Conservation (phyloP, 2,329 filamentous ascomycete genomes). For the Xylaria digitata region DNA sequence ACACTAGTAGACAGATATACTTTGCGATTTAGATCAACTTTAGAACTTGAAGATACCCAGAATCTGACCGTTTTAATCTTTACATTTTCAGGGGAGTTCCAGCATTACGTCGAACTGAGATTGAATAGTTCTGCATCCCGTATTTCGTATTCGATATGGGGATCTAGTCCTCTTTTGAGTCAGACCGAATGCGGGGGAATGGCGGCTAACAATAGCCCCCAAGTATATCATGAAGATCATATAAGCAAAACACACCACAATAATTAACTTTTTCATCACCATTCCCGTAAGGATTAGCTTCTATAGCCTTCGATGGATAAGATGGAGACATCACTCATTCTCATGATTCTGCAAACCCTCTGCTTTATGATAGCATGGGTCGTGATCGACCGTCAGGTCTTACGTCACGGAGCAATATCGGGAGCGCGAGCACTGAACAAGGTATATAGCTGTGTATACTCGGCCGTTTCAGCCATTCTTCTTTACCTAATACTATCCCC, state of each 20-base stretch:
- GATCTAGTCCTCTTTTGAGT: not conserved
- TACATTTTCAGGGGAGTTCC: not conserved
- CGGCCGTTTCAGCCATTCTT: not conserved
- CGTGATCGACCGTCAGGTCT: not conserved
- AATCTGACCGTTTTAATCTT: not conserved
- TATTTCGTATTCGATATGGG: slow-evolving; percentile 2
- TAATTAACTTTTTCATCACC: too few species aligned
- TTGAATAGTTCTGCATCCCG: not conserved
- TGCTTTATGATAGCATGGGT: slow-evolving; percentile 10
- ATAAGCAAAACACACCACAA: not conserved
- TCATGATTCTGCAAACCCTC: slow-evolving; percentile 9
- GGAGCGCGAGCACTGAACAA: slow-evolving; percentile 8
- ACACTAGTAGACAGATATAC: not conserved
- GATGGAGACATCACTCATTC: not conserved
- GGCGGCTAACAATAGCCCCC: too few species aligned
- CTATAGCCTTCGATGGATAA: not conserved
- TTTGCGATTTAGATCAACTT: not conserved
- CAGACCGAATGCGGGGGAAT: slow-evolving; percentile 14
- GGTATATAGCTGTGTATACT: slow-evolving; percentile 3
- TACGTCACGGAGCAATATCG: not conserved
- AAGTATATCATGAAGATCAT: too few species aligned
- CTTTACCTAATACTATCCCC: slow-evolving; percentile 1
- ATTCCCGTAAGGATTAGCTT: too few species aligned
- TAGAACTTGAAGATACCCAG: slow-evolving; percentile 1
- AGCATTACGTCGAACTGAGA: not conserved